Evolutionary conservation across 495 filamentous ascomycete genomes (phyloP).

Genomic region (Pseudevernia furfuracea): DNA sequence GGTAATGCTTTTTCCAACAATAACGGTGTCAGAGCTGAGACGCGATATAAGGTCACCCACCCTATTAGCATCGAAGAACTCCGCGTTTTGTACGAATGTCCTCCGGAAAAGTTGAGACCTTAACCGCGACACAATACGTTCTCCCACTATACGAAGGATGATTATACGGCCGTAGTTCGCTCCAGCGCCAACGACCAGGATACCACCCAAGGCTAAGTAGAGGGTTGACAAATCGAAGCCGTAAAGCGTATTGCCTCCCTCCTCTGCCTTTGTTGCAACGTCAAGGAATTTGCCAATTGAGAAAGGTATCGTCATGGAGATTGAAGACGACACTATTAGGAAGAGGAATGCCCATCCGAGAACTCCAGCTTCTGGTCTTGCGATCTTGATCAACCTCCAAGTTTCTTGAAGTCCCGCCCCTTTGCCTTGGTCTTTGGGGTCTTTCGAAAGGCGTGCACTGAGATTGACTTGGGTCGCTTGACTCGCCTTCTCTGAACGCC

Average conservation of each 20-base stretch:
- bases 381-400: slow-evolving; percentile 82
- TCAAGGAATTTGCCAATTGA: slow-evolving; percentile 95
- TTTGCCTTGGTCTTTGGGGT: slow-evolving; percentile 56
- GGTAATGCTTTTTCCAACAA: slow-evolving; percentile 96
- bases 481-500: slow-evolving; percentile 66
- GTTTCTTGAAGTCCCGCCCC: slow-evolving; percentile 66
- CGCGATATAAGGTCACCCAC: slow-evolving; percentile 94
- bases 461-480: slow-evolving; percentile 88
- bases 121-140: slow-evolving; percentile 83
- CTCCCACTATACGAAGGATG: slow-evolving; percentile 88
- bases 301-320: slow-evolving; percentile 92
- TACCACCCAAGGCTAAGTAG: slow-evolving; percentile 62
- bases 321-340: slow-evolving; percentile 75
- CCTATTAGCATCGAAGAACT: slow-evolving; percentile 97
- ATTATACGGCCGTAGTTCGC: slow-evolving; percentile 94
- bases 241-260: slow-evolving; percentile 47
- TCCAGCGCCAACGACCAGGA: slow-evolving; percentile 64
- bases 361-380: slow-evolving; percentile 70
- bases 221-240: slow-evolving; percentile 68
- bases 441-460: slow-evolving; percentile 75
- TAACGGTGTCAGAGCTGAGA: slow-evolving; percentile 89
- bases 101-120: slow-evolving; percentile 82
- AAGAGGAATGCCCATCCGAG: slow-evolving; percentile 74
- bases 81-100: slow-evolving; percentile 90
- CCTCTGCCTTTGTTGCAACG: slow-evolving; percentile 54